phyloP scores from a whole-genome alignment of 768 basidiomycete genomes.

The Boletus bicolor region DNA sequence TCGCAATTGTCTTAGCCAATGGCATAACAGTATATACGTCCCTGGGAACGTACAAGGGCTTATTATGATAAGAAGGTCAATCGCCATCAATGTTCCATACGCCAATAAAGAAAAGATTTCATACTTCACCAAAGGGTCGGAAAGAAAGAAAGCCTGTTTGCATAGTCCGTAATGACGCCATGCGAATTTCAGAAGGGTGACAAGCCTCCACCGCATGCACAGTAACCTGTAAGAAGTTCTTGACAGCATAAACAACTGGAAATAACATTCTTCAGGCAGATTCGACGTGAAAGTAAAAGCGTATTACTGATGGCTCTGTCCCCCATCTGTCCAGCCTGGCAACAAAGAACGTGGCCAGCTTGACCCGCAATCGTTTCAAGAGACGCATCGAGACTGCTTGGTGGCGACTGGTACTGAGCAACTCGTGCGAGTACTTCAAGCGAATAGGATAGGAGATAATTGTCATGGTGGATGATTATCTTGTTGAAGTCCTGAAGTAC shows the following conservation, averaged over 20 bases:
- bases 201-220: slow-evolving; percentile 61
- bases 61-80: not conserved
- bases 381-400: slow-evolving; percentile 50
- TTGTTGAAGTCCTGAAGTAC: slow-evolving; percentile 62
- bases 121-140: slow-evolving; percentile 63
- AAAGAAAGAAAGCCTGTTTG: slow-evolving; percentile 42
- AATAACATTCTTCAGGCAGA: slow-evolving; percentile 5
- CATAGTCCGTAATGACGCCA: slow-evolving; percentile 35
- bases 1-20: slow-evolving; percentile 59
- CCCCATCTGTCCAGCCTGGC: slow-evolving; percentile 51
- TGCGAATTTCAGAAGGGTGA: slow-evolving; percentile 35
- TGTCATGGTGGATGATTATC: slow-evolving; percentile 63
- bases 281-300: not conserved
- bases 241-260: slow-evolving; percentile 63
- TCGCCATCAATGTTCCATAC: not conserved
- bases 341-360: slow-evolving; percentile 59
- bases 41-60: slow-evolving; percentile 71
- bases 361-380: slow-evolving; percentile 57
- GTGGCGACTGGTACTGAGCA: slow-evolving; percentile 45
- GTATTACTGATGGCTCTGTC: slow-evolving; percentile 55
- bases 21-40: slow-evolving; percentile 62
- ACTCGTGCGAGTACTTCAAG: slow-evolving; percentile 67
- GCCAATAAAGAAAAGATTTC: slow-evolving; percentile 17
- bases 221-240: slow-evolving; percentile 59
- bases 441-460: slow-evolving; percentile 60